Evolutionary conservation across 441 rosid species (phyloP).

Genomic region (Croton setiger): DNA sequence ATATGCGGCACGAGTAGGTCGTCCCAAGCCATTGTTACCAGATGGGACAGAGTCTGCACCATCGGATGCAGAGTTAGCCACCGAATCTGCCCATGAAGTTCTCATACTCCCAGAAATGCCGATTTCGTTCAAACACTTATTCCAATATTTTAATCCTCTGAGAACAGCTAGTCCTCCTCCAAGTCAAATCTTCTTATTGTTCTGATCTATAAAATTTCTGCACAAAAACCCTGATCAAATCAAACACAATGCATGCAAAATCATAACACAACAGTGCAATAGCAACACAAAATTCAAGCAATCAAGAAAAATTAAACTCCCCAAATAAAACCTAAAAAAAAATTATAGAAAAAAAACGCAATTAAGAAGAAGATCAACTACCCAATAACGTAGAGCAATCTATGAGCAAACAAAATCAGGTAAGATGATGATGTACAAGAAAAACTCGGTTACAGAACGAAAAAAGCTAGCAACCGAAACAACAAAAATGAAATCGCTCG

Average conservation of each 20-base stretch:
- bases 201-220: slow-evolving; percentile 12
- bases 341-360: neutral
- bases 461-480: neutral
- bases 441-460: too few relatives aligned
- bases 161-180: slow-evolving; percentile 13
- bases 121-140: too few relatives aligned
- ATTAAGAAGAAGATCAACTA: neutral
- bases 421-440: neutral
- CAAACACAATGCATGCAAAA: slow-evolving; percentile 21
- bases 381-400: neutral
- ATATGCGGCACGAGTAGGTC: slow-evolving; percentile 43
- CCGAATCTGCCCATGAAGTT: slow-evolving; percentile 86
- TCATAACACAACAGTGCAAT: neutral
- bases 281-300: neutral
- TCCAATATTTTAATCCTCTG: too few relatives aligned
- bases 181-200: slow-evolving; percentile 21
- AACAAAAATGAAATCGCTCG: neutral
- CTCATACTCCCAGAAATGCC: too few relatives aligned
- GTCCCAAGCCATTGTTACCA: slow-evolving; percentile 42
- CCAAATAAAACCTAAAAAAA: neutral
- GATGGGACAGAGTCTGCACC: slow-evolving; percentile 34
- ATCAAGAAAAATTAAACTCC: neutral
- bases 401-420: neutral
- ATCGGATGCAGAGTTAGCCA: slow-evolving; percentile 71
- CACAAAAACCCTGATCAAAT: slow-evolving; percentile 29